These are phyloP conservation scores for Buxus sempervirens DNA, from an alignment of 164 flowering plant species.

Conservation along the genomic window DNA sequence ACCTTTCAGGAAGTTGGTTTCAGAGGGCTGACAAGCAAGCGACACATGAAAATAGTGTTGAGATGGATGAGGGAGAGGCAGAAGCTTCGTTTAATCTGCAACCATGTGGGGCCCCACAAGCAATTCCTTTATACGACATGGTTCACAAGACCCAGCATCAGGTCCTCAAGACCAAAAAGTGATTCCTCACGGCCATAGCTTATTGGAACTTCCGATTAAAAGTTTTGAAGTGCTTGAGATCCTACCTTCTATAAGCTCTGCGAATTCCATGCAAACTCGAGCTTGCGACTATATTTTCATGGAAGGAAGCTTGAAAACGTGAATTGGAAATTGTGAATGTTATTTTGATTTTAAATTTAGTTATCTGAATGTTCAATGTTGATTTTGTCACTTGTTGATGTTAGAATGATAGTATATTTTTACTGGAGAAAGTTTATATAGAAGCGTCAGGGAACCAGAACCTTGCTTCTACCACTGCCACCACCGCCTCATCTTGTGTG, in stretches of 20 bases:
- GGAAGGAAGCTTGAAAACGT: too few species aligned
- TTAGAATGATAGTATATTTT: too few species aligned
- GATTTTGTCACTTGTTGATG: too few species aligned
- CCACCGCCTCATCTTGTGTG: too few species aligned
- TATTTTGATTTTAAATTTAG: too few species aligned
- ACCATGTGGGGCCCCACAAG: slow-evolving; percentile 79
- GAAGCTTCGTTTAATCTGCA: slow-evolving; percentile 75
- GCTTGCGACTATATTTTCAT: too few species aligned
- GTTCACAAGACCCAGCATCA: slow-evolving; percentile 63
- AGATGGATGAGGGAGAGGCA: slow-evolving; percentile 95
- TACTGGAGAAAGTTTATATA: too few species aligned
- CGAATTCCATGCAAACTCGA: not conserved
- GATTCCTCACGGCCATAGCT: slow-evolving; percentile 25
- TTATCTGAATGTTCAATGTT: too few species aligned
- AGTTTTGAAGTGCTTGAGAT: not conserved
- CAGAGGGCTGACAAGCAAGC: slow-evolving; percentile 70
- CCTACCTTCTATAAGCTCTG: not conserved
- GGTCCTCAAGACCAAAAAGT: slow-evolving; percentile 21
- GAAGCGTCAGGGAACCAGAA: too few species aligned
- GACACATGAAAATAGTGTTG: slow-evolving; percentile 77
- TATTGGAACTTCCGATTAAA: not conserved
- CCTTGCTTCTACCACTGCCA: too few species aligned
- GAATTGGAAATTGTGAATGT: too few species aligned
- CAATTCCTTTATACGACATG: slow-evolving; percentile 86
- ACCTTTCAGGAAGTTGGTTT: slow-evolving; percentile 68